Conservation (phyloP, 345 rosid species). For the Litchi chinensis region DNA sequence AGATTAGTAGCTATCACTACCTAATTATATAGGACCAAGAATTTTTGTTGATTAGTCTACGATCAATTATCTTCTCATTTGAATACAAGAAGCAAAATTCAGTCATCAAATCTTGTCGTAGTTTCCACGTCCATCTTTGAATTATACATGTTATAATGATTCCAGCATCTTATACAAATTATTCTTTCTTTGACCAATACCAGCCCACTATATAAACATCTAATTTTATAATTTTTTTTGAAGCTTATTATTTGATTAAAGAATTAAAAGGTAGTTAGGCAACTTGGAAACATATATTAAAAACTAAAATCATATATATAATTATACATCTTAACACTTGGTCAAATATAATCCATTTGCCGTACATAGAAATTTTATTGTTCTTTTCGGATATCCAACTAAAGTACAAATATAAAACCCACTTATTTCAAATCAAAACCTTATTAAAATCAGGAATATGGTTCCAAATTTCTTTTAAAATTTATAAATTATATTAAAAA, state of each 20-base stretch:
- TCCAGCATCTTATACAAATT: background rate
- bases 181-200: background rate
- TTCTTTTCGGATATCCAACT: too few relatives aligned
- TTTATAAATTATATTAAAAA: too few relatives aligned
- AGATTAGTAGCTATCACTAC: constrained; percentile 21
- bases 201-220: too few relatives aligned
- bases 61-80: background rate
- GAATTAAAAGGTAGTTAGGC: background rate
- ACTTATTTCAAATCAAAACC: too few relatives aligned
- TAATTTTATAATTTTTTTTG: background rate
- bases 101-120: background rate
- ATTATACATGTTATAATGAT: background rate
- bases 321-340: too few relatives aligned
- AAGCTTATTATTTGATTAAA: background rate
- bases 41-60: background rate
- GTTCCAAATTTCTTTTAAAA: too few relatives aligned
- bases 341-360: too few relatives aligned
- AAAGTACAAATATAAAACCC: too few relatives aligned
- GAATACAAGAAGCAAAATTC: background rate
- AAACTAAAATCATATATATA: too few relatives aligned
- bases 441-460: too few relatives aligned
- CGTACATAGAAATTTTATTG: too few relatives aligned
- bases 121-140: constrained; percentile 5
- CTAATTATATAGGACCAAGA: constrained; percentile 5
- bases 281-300: too few relatives aligned